These are phyloP conservation scores for Fusarium graminum DNA, from an alignment of 2,329 filamentous ascomycete species.

Conservation along the genomic window DNA sequence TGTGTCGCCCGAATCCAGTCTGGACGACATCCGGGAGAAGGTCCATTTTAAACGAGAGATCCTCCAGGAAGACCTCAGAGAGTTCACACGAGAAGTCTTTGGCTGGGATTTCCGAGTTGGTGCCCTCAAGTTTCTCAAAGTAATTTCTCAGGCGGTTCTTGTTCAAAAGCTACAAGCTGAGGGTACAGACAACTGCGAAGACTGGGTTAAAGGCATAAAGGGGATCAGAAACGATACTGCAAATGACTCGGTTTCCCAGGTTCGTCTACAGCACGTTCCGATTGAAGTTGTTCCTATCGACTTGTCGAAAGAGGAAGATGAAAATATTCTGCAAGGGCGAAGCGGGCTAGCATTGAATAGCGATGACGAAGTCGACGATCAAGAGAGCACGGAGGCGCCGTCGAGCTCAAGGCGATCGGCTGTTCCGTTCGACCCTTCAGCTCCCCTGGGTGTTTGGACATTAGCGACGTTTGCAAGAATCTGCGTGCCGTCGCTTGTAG, in stretches of 20 bases:
- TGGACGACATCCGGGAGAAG: constrained; percentile 48
- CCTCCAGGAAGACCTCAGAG: constrained; percentile 68
- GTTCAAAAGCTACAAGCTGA: constrained; percentile 64
- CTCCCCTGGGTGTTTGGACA: constrained; percentile 62
- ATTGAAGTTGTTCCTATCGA: constrained; percentile 82
- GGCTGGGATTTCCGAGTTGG: constrained; percentile 86
- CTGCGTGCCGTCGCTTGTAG: constrained; percentile 46
- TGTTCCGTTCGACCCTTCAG: constrained; percentile 72
- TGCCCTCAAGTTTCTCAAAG: constrained; percentile 85
- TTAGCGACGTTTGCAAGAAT: constrained; percentile 53
- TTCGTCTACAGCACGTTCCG: constrained; percentile 84
- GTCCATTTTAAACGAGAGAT: constrained; percentile 45
- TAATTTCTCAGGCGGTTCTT: constrained; percentile 82
- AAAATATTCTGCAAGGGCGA: constrained; percentile 64
- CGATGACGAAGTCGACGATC: constrained; percentile 72
- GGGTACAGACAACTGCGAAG: constrained; percentile 51
- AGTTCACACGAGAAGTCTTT: constrained; percentile 83
- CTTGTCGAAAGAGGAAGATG: constrained; percentile 77
- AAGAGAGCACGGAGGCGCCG: constrained; percentile 46
- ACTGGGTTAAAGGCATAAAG: constrained; percentile 75
- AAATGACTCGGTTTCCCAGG: constrained; percentile 80
- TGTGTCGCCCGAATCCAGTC: constrained; percentile 74
- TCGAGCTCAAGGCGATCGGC: constrained; percentile 7
- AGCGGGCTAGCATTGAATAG: constrained; percentile 71
- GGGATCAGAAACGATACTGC: constrained; percentile 76